Base-by-base conservation (phyloP, 192 early-diverging fungal species). In the Umbelopsis vinacea region DNA sequence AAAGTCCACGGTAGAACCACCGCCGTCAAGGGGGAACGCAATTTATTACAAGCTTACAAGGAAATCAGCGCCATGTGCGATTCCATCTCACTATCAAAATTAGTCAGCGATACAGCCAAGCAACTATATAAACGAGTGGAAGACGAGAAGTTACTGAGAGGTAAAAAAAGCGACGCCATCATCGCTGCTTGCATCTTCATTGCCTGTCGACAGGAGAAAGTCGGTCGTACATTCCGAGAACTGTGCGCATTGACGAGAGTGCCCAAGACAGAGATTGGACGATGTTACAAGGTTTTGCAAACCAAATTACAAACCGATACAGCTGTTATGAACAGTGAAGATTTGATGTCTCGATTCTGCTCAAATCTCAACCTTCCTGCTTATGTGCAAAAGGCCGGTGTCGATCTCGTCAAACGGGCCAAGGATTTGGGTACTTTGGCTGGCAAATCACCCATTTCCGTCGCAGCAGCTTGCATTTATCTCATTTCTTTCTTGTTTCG, bases 121-220 rank as follows among this genome's bases (percentile, higher is more conserved):
- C 91, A 94, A 72, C 75, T 96, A 17, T 99, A 90, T 75, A 93
- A 90, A 75, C 85, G 85, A 45, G 93, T 92, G 3, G 95, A 96
- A 71, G 90, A 93, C 46, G 89, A 93, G 35, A 94, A 94, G 67
- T 60, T 93, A 38, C 76, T 96, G 23, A 87, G 90, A 11, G 94
- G 95, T 40, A 96, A 95, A 79, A 87, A 84, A 17, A 88, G 85
- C 19, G 92, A 96, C 38, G 89, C 91, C 33, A 89, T 97, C 60
- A 90, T 93, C 66, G 96, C 96, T 3, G 92, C 94, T 0, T 97
- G 95, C 72, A 95, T 98, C 67, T 97, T 93, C 73, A 90, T 98
- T 70, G 96, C 93, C 4, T 98, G 97, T 76, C 84, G 93, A 43
- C 90, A 96, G 74, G 84, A 95, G 74, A 80, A 84, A 35, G 91